These are phyloP conservation scores for Xylaria curta DNA, from an alignment of 495 filamentous ascomycete species.

Conservation along the genomic window DNA sequence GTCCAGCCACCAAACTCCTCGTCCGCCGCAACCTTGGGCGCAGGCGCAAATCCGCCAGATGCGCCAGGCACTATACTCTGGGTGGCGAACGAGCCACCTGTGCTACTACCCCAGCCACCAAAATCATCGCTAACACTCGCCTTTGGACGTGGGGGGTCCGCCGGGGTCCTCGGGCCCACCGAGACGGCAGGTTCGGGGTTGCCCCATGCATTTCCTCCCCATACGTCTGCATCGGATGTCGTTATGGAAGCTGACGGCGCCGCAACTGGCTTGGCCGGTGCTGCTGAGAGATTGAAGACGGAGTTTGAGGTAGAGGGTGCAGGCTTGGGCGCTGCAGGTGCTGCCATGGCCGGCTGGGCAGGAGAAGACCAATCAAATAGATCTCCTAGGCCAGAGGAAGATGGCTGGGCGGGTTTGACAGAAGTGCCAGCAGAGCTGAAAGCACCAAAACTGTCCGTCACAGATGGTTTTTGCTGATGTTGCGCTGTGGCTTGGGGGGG, in stretches of 20 bases:
- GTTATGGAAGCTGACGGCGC: slow-evolving; percentile 47
- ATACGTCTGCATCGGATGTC: slow-evolving; percentile 53
- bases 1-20: slow-evolving; percentile 97
- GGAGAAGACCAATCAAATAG: slow-evolving; percentile 82
- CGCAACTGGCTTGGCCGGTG: slow-evolving; percentile 53
- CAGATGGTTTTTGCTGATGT: slow-evolving; percentile 56
- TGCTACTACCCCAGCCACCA: slow-evolving; percentile 85
- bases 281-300: slow-evolving; percentile 81
- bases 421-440: slow-evolving; percentile 60
- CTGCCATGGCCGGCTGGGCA: slow-evolving; percentile 51
- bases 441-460: slow-evolving; percentile 57
- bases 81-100: slow-evolving; percentile 53
- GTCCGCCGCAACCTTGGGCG: slow-evolving; percentile 75
- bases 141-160: slow-evolving; percentile 20
- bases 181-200: slow-evolving; percentile 50
- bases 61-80: slow-evolving; percentile 60
- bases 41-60: slow-evolving; percentile 55
- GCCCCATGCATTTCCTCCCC: slow-evolving; percentile 65
- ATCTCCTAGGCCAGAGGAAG: slow-evolving; percentile 66
- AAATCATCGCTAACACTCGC: slow-evolving; percentile 52
- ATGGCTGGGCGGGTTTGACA: slow-evolving; percentile 49
- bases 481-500: slow-evolving; percentile 60
- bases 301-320: slow-evolving; percentile 55
- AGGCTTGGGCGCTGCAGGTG: slow-evolving; percentile 50
- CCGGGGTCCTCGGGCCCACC: slow-evolving; percentile 34